These are phyloP conservation scores for Pseudogymnoascus sp. DNA, from an alignment of 2,329 filamentous ascomycete species.

Conservation along the genomic window DNA sequence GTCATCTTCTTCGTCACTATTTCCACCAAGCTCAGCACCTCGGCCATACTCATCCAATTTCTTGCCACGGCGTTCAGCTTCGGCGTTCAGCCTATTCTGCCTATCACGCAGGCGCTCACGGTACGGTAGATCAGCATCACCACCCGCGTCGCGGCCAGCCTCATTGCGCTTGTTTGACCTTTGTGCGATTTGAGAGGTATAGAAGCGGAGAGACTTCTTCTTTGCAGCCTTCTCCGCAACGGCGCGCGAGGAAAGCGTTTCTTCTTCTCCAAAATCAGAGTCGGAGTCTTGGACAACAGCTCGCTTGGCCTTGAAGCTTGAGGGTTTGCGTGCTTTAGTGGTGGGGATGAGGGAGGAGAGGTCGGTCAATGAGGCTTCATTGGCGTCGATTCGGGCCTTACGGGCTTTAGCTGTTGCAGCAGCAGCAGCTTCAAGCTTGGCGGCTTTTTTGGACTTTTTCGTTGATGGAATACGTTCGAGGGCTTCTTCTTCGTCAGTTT, in stretches of 20 bases:
- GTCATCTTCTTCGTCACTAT: conserved; percentile 32
- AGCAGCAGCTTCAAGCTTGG: conserved; percentile 32
- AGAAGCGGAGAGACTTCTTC: conserved; percentile 92
- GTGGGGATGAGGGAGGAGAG: conserved; percentile 20
- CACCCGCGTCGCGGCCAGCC: conserved; percentile 65
- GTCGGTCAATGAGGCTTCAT: conserved; percentile 35
- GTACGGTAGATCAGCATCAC: conserved; percentile 77
- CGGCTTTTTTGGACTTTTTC: conserved; percentile 32
- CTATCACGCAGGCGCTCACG: conserved; percentile 81
- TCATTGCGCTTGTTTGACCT: conserved; percentile 79
- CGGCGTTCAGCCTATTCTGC: conserved; percentile 76
- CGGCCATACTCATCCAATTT: conserved; percentile 54
- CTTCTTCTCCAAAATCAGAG: conserved; percentile 92
- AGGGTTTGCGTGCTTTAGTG: conserved; percentile 14
- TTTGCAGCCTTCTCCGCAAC: conserved; percentile 79
- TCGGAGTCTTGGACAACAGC: conserved; percentile 48
- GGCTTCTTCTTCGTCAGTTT: conserved; percentile 13
- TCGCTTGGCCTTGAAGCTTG: conserved; percentile 37
- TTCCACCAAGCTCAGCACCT: conserved; percentile 59
- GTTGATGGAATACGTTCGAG: neutral
- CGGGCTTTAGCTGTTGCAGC: conserved; percentile 28
- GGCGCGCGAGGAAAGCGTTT: conserved; percentile 64
- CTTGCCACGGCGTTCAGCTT: conserved; percentile 75
- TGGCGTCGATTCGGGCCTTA: conserved; percentile 28
- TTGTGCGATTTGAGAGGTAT: conserved; percentile 94